These are phyloP conservation scores for Phlebopus sp. DNA, from an alignment of 1,284 basidiomycete species.

Conservation along the genomic window DNA sequence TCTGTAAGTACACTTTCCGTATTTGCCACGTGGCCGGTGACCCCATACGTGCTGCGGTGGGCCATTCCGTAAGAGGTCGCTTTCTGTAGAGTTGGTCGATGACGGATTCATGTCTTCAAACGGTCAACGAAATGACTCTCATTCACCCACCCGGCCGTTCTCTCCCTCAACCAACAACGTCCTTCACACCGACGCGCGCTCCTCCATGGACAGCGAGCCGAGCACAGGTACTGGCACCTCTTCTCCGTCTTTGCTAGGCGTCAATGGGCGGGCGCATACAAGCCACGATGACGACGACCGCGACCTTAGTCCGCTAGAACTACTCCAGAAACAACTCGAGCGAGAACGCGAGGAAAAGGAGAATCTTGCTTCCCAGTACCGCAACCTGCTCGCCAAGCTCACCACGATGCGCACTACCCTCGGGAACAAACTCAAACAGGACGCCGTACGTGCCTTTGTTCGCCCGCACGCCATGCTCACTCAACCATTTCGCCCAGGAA, in stretches of 20 bases:
- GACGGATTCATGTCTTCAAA: constrained; percentile 4
- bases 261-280: constrained; percentile 17
- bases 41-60: no score
- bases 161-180: constrained; percentile 19
- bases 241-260: constrained; percentile 12
- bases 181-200: constrained; percentile 16
- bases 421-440: constrained; percentile 92
- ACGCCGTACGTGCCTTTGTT: constrained; percentile 74
- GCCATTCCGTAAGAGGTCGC: no score
- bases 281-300: constrained; percentile 16
- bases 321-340: constrained; percentile 57
- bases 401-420: constrained; percentile 92
- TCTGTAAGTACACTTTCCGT: no score
- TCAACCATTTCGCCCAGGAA: constrained; percentile 58
- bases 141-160: constrained; percentile 19
- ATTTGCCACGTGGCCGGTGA: no score
- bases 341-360: constrained; percentile 81
- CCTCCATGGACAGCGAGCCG: constrained; percentile 27
- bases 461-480: not conserved
- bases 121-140: constrained; percentile 16
- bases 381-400: constrained; percentile 82
- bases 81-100: no score
- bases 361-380: constrained; percentile 80
- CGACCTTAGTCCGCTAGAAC: constrained; percentile 45
- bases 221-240: constrained; percentile 7